Evolutionary conservation across 495 filamentous ascomycete species (phyloP).

Genomic region (Xylaria grammica): DNA sequence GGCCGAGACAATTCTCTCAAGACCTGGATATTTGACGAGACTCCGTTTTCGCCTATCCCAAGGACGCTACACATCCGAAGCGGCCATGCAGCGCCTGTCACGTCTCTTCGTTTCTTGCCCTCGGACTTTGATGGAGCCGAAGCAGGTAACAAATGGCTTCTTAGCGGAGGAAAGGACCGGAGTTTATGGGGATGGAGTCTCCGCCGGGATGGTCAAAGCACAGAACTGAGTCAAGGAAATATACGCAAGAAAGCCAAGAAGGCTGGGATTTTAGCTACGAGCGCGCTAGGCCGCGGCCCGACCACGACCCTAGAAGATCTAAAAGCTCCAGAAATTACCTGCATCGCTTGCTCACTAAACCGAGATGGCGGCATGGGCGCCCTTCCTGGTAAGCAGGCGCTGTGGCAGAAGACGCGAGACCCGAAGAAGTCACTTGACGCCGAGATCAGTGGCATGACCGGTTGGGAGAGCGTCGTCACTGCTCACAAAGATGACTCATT

Average conservation of each 20-base stretch:
- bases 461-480: constrained; percentile 96
- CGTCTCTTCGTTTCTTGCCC: constrained; percentile 79
- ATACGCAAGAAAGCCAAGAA: constrained; percentile 86
- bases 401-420: constrained; percentile 76
- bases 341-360: constrained; percentile 87
- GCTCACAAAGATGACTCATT: constrained; percentile 86
- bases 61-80: constrained; percentile 81
- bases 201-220: constrained; percentile 90
- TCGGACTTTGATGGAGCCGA: constrained; percentile 87
- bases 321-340: constrained; percentile 88
- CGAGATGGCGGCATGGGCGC: constrained; percentile 91
- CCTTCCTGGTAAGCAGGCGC: constrained; percentile 65
- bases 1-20: constrained; percentile 93
- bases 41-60: constrained; percentile 82
- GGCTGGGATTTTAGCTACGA: constrained; percentile 64
- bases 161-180: constrained; percentile 84
- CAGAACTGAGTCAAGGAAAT: constrained; percentile 89
- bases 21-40: constrained; percentile 92
- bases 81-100: constrained; percentile 87
- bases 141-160: constrained; percentile 87
- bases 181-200: constrained; percentile 96
- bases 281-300: constrained; percentile 51
- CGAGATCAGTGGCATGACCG: constrained; percentile 71
- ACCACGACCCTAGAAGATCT: constrained; percentile 71
- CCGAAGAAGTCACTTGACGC: constrained; percentile 61